These are phyloP conservation scores for Arabidopsis arenosa DNA, from an alignment of 345 rosid genomes.

Conservation along the genomic window DNA sequence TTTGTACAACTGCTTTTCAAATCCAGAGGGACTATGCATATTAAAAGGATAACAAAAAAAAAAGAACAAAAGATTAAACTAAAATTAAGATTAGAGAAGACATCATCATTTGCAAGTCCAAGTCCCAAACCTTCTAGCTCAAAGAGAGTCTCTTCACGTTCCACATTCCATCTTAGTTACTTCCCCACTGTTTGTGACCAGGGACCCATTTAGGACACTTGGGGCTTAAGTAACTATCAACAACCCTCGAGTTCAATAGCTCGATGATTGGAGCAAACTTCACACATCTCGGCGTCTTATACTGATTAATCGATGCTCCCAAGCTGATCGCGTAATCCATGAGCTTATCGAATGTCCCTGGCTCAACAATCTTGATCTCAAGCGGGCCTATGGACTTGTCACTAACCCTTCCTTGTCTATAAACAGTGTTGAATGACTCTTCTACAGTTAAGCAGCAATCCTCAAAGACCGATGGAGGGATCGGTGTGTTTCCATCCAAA, in stretches of 20 bases:
- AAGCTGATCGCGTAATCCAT: conserved; percentile 95
- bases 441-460: conserved; percentile 91
- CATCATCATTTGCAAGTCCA: conserved; percentile 37
- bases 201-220: conserved; percentile 97
- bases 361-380: conserved; percentile 85
- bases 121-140: conserved; percentile 38
- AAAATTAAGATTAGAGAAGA: conserved; percentile 35
- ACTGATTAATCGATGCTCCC: conserved; percentile 96
- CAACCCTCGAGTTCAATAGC: conserved; percentile 79
- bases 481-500: conserved; percentile 69
- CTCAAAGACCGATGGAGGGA: conserved; percentile 88
- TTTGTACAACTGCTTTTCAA: conserved; percentile 42
- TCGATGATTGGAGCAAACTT: conserved; percentile 89
- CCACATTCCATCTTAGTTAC: conserved; percentile 36
- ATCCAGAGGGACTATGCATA: conserved; percentile 32
- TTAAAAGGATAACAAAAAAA: conserved; percentile 20
- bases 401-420: conserved; percentile 85
- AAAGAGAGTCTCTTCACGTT: conserved; percentile 25
- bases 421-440: conserved; percentile 88
- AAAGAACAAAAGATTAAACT: background rate
- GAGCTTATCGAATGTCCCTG: conserved; percentile 93
- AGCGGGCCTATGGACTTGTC: conserved; percentile 94
- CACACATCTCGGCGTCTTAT: conserved; percentile 95
- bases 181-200: conserved; percentile 88
- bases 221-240: conserved; percentile 74